These are phyloP conservation scores for Magnaporthiopsis rhizophila DNA, from an alignment of 2,329 filamentous ascomycete genomes.

Conservation along the genomic window DNA sequence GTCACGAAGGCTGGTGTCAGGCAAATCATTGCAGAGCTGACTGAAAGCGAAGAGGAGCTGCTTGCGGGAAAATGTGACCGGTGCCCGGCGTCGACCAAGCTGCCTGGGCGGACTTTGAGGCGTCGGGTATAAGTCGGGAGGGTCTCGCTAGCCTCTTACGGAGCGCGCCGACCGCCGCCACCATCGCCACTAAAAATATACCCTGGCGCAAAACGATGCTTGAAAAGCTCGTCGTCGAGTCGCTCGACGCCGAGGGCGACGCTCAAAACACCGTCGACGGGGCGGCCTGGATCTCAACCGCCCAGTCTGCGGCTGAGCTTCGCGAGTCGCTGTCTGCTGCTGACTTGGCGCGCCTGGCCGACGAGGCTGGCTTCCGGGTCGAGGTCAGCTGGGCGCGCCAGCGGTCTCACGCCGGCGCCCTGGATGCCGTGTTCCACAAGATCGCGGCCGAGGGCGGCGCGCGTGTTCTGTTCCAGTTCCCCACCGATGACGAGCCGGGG, in stretches of 20 bases:
- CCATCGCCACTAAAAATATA: background rate
- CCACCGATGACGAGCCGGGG: background rate
- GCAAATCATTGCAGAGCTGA: background rate
- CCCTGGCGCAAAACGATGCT: background rate
- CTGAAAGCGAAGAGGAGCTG: background rate
- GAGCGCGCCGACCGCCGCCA: background rate
- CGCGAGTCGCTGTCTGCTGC: background rate
- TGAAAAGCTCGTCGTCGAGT: background rate
- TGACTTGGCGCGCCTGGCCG: background rate
- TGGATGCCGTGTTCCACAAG: conserved; percentile 2
- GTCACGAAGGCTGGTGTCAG: background rate
- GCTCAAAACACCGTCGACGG: background rate
- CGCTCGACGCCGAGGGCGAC: background rate
- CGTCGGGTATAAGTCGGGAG: background rate
- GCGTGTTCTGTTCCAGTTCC: background rate
- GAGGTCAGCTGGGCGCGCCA: conserved; percentile 2
- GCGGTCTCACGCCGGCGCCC: background rate
- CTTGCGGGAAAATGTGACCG: background rate
- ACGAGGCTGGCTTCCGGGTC: background rate
- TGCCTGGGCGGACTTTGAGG: background rate
- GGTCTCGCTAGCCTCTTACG: background rate
- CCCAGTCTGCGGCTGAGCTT: background rate
- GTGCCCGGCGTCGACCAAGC: background rate
- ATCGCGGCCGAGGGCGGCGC: background rate
- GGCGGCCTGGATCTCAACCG: background rate